Evolutionary conservation across 192 early-diverging fungal genomes (phyloP).

Genomic region (Obelidium mucronatum): DNA sequence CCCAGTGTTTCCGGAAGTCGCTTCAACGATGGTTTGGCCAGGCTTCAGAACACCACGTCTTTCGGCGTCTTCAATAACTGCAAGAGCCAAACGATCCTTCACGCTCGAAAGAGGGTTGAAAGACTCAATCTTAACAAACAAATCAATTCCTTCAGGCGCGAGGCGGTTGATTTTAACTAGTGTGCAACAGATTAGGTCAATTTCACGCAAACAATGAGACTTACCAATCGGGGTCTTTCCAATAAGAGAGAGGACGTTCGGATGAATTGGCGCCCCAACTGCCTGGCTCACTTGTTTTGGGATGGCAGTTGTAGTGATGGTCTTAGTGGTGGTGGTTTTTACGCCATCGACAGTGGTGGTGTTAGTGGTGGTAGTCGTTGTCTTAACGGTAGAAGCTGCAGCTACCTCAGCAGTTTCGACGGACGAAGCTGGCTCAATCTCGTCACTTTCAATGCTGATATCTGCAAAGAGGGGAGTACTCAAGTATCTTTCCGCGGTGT

Average conservation of each 20-base stretch:
- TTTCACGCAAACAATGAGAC: neutral
- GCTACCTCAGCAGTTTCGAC: neutral
- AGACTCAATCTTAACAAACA: slow-evolving; percentile 94
- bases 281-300: neutral
- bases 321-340: neutral
- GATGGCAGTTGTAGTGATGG: neutral
- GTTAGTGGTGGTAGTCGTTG: neutral
- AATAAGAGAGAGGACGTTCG: neutral
- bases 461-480: slow-evolving; percentile 44
- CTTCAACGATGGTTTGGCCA: slow-evolving; percentile 86
- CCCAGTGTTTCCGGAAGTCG: slow-evolving; percentile 83
- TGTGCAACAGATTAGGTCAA: neutral
- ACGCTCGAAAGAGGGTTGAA: slow-evolving; percentile 98
- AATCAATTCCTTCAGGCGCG: slow-evolving; percentile 71
- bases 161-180: slow-evolving; percentile 46
- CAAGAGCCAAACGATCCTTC: slow-evolving; percentile 96
- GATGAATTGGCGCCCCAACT: slow-evolving; percentile 3
- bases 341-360: neutral
- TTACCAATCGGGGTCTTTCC: slow-evolving; percentile 19
- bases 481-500: slow-evolving; percentile 46
- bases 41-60: slow-evolving; percentile 80
- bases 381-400: neutral
- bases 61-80: slow-evolving; percentile 94
- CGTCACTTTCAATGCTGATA: slow-evolving; percentile 38
- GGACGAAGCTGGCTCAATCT: neutral